Evolutionary conservation across 2,329 filamentous ascomycete genomes (phyloP).

Genomic region (Ophiosphaerella korrae): DNA sequence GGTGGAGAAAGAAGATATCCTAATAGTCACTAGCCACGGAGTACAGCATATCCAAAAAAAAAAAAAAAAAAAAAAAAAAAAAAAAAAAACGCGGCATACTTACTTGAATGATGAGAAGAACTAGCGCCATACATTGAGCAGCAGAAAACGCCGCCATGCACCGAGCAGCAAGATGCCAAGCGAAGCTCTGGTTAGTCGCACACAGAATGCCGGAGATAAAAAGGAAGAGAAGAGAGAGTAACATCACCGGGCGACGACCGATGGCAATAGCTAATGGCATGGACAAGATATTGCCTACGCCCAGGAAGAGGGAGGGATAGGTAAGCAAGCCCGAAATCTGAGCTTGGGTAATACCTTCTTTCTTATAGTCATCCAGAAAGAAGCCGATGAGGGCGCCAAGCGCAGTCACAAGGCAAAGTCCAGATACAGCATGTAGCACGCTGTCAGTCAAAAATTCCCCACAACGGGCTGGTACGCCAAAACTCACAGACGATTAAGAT

Average conservation of each 20-base stretch:
- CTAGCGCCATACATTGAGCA: conserved; percentile 11
- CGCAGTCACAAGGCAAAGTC: conserved; percentile 5
- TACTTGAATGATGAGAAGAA: conserved; percentile 9
- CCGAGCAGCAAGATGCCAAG: conserved; percentile 9
- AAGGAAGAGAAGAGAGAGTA: conserved; percentile 8
- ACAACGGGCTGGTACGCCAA: not conserved
- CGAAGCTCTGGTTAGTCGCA: conserved; percentile 9
- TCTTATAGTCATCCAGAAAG: conserved; percentile 7
- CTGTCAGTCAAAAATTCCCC: not conserved
- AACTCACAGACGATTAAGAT: conserved; percentile 10
- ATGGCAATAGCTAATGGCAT: conserved; percentile 16
- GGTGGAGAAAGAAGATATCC: conserved; percentile 15
- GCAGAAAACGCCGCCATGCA: conserved; percentile 6
- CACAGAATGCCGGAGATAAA: conserved; percentile 11
- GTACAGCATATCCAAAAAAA: no score
- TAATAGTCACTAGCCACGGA: not conserved
- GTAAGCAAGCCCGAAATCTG: conserved; percentile 12
- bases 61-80: no score
- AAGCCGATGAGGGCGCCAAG: conserved; percentile 12
- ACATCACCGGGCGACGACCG: conserved; percentile 14
- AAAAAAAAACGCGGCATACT: not conserved
- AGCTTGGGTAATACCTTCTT: conserved; percentile 11
- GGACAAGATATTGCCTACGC: conserved; percentile 15
- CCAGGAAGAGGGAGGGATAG: conserved; percentile 18
- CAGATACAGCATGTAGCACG: conserved; percentile 5